Percentiles rank a stretch among this genome's conserved stretches.
phyloP scores from a whole-genome alignment of 768 basidiomycete genomes.

The Mycena epipterygia region DNA sequence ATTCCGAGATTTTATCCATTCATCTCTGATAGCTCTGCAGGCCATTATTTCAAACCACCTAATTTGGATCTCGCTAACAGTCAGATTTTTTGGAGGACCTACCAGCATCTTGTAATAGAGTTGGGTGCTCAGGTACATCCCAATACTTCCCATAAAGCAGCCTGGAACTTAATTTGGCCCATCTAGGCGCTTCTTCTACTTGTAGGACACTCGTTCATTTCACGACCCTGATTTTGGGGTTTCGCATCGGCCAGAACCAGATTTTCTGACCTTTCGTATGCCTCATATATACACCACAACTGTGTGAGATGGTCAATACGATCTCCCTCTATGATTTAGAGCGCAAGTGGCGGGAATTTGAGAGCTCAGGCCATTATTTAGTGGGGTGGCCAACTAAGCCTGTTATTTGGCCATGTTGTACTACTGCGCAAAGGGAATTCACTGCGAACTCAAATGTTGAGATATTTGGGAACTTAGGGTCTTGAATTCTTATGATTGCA shows the following conservation, averaged over 20 bases:
- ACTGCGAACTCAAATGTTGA: no score
- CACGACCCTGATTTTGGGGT: background rate
- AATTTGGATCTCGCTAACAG: background rate
- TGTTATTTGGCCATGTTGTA: no score
- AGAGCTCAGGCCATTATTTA: background rate
- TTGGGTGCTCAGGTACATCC: background rate
- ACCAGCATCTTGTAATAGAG: background rate
- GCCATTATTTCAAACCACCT: background rate
- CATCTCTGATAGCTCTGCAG: background rate
- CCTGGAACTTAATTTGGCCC: constrained; percentile 6
- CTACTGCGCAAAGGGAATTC: no score
- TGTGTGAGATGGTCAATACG: background rate
- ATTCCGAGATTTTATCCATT: no score
- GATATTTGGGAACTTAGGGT: no score
- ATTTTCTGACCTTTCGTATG: background rate
- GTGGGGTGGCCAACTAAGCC: no score
- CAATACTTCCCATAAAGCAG: background rate
- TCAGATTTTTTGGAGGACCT: constrained; percentile 1
- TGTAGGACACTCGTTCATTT: background rate
- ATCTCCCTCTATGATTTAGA: background rate
- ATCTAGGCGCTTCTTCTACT: background rate
- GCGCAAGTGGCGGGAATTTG: background rate
- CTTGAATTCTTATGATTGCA: no score
- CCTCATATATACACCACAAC: background rate
- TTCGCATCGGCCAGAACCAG: background rate